phyloP scores from a whole-genome alignment of 768 basidiomycete species.

The Boletales sp. region DNA sequence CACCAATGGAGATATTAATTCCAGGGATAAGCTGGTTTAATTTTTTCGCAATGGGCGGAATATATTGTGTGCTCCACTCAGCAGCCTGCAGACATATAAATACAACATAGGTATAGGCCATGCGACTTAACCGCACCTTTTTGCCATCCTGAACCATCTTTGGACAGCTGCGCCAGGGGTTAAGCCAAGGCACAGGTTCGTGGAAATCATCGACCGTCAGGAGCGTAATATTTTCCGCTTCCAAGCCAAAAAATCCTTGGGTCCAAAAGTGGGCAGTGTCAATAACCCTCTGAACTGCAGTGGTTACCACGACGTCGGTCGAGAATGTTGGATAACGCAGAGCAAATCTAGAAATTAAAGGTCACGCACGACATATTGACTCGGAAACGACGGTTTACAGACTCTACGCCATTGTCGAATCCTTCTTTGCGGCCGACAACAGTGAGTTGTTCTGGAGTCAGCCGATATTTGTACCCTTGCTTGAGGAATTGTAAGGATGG shows the following conservation, averaged over 20 bases:
- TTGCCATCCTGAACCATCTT: background rate
- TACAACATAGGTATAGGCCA: background rate
- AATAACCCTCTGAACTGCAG: conserved; percentile 19
- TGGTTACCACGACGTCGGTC: conserved; percentile 5
- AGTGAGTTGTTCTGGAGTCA: conserved; percentile 34
- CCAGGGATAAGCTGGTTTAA: conserved; percentile 28
- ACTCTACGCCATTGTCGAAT: conserved; percentile 37
- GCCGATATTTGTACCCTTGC: conserved; percentile 28
- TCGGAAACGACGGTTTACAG: conserved; percentile 1
- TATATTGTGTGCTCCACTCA: conserved; percentile 32
- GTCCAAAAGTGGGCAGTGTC: conserved; percentile 39
- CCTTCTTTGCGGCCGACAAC: conserved; percentile 32
- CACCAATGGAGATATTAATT: conserved; percentile 27
- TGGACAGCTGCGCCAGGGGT: conserved; percentile 35
- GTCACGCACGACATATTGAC: background rate
- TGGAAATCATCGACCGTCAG: conserved; percentile 28
- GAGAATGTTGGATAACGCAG: conserved; percentile 9
- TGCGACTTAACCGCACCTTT: background rate
- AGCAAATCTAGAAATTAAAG: conserved; percentile 5
- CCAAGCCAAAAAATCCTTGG: conserved; percentile 34
- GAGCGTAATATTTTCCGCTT: conserved; percentile 21
- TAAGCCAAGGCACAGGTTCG: conserved; percentile 34
- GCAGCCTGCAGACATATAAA: background rate
- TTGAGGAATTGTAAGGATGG: conserved; percentile 32
- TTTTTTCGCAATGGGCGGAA: conserved; percentile 33